phyloP scores from a whole-genome alignment of 352 stramenopile genomes.

The Phytophthora fragariaefolia region DNA sequence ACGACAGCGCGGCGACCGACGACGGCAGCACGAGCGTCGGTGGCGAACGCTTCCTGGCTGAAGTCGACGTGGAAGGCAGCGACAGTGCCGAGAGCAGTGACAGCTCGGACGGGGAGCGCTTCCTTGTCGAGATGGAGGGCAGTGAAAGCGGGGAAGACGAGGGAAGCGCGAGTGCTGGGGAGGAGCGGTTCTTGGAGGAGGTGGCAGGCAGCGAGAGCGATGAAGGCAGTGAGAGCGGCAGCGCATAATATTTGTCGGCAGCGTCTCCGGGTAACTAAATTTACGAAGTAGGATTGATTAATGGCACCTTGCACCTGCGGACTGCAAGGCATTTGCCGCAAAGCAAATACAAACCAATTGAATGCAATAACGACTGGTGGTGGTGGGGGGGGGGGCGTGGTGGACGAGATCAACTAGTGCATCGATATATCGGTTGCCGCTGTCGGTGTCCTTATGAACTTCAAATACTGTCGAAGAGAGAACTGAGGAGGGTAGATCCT shows the following conservation, averaged over 20 bases:
- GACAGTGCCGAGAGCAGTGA: neutral
- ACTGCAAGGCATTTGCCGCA: neutral
- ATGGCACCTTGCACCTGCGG: neutral
- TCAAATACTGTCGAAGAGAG: too few species aligned
- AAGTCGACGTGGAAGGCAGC: conserved; percentile 4
- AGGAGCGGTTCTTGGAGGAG: conserved; percentile 9
- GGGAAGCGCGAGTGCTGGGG: conserved; percentile 8
- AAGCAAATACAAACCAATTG: neutral
- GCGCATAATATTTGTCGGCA: neutral
- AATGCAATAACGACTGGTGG: neutral
- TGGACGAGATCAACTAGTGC: too few species aligned
- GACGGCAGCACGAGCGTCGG: neutral
- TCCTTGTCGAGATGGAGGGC: conserved; percentile 13
- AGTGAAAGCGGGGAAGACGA: conserved; percentile 12
- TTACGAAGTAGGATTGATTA: neutral
- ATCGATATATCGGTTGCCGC: too few species aligned
- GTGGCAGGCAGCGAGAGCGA: conserved; percentile 6
- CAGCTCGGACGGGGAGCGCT: neutral
- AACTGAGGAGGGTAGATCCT: too few species aligned
- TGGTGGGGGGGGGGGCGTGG: too few species aligned
- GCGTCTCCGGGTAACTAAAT: neutral
- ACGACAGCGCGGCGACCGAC: neutral
- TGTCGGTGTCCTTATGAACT: too few species aligned
- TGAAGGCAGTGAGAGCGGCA: neutral
- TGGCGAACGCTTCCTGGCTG: neutral